Evolutionary conservation across 2,329 filamentous ascomycete genomes (phyloP).

Genomic region (Fusarium verticillioides): DNA sequence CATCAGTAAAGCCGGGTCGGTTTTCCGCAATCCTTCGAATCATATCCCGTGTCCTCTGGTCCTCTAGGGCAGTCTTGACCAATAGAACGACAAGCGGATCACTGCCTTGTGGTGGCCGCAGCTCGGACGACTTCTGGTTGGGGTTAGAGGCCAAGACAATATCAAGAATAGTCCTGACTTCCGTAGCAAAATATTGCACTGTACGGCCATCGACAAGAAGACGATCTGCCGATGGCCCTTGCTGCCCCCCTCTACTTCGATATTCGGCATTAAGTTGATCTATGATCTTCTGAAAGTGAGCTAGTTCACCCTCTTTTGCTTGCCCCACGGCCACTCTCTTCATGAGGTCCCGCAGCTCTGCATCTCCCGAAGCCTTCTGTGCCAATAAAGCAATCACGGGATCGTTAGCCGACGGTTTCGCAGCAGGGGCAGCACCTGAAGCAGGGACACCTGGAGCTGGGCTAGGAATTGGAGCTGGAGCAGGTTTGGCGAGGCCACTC

Average conservation of each 20-base stretch:
- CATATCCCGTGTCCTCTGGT: slow-evolving; percentile 59
- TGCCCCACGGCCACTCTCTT: slow-evolving; percentile 82
- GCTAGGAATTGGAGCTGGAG: slow-evolving; percentile 22
- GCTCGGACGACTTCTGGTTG: slow-evolving; percentile 62
- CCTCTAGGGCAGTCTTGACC: slow-evolving; percentile 68
- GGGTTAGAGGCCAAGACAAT: slow-evolving; percentile 70
- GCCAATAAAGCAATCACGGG: slow-evolving; percentile 85
- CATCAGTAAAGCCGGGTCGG: slow-evolving; percentile 62
- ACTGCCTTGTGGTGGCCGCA: slow-evolving; percentile 64
- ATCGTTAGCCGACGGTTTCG: slow-evolving; percentile 60
- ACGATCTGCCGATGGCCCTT: slow-evolving; percentile 65
- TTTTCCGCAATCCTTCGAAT: slow-evolving; percentile 65
- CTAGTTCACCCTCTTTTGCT: slow-evolving; percentile 76
- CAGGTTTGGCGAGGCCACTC: slow-evolving; percentile 29
- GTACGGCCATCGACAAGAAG: slow-evolving; percentile 66
- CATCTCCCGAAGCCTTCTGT: slow-evolving; percentile 78
- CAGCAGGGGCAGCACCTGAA: slow-evolving; percentile 20
- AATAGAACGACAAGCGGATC: slow-evolving; percentile 67
- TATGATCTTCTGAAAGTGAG: slow-evolving; percentile 82
- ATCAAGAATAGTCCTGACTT: slow-evolving; percentile 66
- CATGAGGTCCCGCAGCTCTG: slow-evolving; percentile 81
- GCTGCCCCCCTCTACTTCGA: slow-evolving; percentile 61
- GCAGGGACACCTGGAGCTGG: slow-evolving; percentile 22
- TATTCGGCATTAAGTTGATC: slow-evolving; percentile 77
- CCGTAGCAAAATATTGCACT: slow-evolving; percentile 69